Conservation (phyloP, 164 flowering plant genomes). For the Annona squamosa region DNA sequence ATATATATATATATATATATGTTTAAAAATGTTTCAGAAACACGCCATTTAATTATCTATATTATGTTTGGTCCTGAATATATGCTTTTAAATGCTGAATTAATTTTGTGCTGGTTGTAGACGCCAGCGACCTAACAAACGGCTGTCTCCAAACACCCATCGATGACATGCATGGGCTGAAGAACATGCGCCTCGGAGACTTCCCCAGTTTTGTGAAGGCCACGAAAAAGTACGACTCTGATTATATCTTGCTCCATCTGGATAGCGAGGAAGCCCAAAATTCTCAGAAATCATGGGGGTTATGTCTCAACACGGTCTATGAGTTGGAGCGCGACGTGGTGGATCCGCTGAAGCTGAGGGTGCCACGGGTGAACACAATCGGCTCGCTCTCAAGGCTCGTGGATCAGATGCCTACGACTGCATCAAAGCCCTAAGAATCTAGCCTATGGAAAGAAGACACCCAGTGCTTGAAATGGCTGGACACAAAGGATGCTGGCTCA, state of each 20-base stretch:
- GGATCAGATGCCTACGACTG: neutral
- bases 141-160: constrained; percentile 16
- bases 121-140: neutral
- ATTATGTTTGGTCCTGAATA: no score
- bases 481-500: no score
- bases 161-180: constrained; percentile 28
- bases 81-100: no score
- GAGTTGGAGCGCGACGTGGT: constrained; percentile 16
- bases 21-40: no score
- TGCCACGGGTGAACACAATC: constrained; percentile 16
- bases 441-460: neutral
- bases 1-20: no score
- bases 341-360: constrained; percentile 9
- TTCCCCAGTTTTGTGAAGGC: constrained; percentile 26
- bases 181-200: constrained; percentile 20
- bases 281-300: constrained; percentile 9
- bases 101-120: neutral
- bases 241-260: constrained; percentile 22
- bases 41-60: no score
- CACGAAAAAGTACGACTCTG: constrained; percentile 9
- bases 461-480: no score
- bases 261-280: constrained; percentile 18
- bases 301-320: constrained; percentile 25
- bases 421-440: neutral
- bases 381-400: constrained; percentile 15